A percentile compares a stretch with the other conserved stretches of the same genome.
These are phyloP conservation scores for Phytopythium kandeliae DNA, from an alignment of 352 stramenopile genomes.

Conservation along the genomic window DNA sequence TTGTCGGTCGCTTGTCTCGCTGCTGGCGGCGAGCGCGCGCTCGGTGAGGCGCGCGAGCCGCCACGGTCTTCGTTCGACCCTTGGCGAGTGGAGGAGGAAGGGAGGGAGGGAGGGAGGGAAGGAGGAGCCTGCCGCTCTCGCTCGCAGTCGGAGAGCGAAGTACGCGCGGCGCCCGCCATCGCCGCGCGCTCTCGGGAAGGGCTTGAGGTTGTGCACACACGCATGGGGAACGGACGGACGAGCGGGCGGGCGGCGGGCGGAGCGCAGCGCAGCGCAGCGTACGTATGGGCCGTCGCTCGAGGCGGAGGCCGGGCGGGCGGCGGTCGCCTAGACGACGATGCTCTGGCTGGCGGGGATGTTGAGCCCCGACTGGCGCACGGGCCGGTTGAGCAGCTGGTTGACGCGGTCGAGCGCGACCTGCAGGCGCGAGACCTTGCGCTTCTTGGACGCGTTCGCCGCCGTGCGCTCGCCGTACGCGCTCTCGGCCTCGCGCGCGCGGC, in stretches of 20 bases:
- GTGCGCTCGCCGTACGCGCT: constrained; percentile 14
- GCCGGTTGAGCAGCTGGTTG: constrained; percentile 68
- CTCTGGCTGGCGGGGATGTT: constrained; percentile 56
- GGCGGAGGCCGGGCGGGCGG: not conserved
- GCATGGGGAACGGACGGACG: too few relatives aligned
- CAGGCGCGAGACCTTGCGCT: constrained; percentile 64
- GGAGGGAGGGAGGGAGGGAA: too few relatives aligned
- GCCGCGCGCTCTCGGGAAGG: not conserved
- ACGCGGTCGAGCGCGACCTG: constrained; percentile 59
- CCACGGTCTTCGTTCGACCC: not conserved
- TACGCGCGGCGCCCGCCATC: not conserved
- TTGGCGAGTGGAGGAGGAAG: too few relatives aligned
- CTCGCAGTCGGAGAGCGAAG: constrained; percentile 1
- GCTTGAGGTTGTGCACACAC: not conserved
- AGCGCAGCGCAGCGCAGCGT: too few relatives aligned
- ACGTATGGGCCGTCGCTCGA: too few relatives aligned
- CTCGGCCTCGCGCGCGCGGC: constrained; percentile 16
- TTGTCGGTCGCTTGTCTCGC: not conserved
- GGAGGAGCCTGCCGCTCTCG: too few relatives aligned
- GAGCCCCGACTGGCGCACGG: constrained; percentile 62
- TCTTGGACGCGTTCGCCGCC: constrained; percentile 37
- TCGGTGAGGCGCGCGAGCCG: too few relatives aligned
- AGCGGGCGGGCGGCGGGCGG: too few relatives aligned
- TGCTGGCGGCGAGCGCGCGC: not conserved
- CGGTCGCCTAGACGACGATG: constrained; percentile 52